Conservation (phyloP, 306 rosid genomes). For the Cicer yamashitae region DNA sequence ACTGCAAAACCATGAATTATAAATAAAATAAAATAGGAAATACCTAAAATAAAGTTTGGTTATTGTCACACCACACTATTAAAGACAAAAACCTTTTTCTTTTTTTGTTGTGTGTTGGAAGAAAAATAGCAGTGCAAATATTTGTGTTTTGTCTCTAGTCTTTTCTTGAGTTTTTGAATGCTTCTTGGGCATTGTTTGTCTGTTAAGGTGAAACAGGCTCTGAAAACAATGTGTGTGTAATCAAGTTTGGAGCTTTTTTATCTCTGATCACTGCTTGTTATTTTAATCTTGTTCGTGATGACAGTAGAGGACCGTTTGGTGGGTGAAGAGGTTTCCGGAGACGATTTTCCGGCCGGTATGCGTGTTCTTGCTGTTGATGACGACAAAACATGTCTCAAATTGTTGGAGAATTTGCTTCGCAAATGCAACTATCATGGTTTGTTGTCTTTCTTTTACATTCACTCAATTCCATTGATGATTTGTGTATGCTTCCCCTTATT, state of each 20-base stretch:
- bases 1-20: no score
- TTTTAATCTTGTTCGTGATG: slow-evolving; percentile 48
- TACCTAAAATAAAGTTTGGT: no score
- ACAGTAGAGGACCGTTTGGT: slow-evolving; percentile 50
- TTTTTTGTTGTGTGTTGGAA: no score
- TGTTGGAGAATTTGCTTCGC: slow-evolving; percentile 70
- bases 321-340: slow-evolving; percentile 39
- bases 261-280: slow-evolving; percentile 17
- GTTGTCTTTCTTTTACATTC: slow-evolving; percentile 25
- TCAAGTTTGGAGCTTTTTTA: slow-evolving; percentile 38
- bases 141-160: no score
- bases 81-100: no score
- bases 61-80: no score
- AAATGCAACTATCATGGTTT: slow-evolving; percentile 84
- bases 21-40: no score
- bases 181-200: no score
- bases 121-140: no score
- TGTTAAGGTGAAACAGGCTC: no score
- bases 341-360: slow-evolving; percentile 83
- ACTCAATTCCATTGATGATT: neutral
- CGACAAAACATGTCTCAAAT: slow-evolving; percentile 68
- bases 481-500: neutral
- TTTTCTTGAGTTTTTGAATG: no score
- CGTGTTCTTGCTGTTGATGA: slow-evolving; percentile 90
- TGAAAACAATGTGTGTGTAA: no score